Conservation (phyloP, 495 filamentous ascomycete species). For the Neohortaea acidophila region DNA sequence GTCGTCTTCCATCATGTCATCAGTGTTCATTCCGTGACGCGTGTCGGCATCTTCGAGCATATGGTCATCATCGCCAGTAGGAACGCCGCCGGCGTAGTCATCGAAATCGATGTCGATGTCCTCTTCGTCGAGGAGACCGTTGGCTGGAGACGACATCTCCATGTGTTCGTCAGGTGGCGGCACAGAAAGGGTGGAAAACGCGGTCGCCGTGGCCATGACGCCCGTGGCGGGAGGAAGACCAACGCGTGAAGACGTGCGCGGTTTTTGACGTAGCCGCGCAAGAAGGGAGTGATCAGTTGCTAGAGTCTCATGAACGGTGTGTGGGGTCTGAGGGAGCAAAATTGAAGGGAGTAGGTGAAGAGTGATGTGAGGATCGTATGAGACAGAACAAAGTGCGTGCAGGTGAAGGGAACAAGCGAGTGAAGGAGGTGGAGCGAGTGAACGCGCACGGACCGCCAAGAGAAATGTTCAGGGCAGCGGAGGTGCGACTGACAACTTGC, state of each 20-base stretch:
- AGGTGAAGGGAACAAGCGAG: no score
- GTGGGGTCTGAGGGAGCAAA: no score
- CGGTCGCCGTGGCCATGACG: constrained; percentile 11
- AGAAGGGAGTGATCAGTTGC: no score
- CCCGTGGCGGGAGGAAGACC: neutral
- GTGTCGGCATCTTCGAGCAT: constrained; percentile 16
- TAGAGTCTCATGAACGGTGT: no score
- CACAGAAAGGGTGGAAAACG: constrained; percentile 13
- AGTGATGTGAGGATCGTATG: no score
- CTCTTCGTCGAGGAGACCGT: constrained; percentile 38
- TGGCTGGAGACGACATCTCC: constrained; percentile 38
- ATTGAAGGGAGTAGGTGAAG: no score
- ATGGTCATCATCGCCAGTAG: constrained; percentile 20
- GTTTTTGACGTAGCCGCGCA: no score
- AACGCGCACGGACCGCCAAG: no score
- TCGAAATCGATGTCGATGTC: constrained; percentile 65
- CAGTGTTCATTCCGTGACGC: constrained; percentile 23
- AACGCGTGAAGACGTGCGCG: neutral
- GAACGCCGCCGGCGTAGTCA: constrained; percentile 38
- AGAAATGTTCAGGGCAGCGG: no score
- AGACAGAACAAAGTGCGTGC: no score
- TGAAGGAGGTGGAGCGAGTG: no score
- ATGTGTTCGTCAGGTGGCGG: constrained; percentile 32
- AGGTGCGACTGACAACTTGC: no score
- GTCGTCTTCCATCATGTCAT: constrained; percentile 34